phyloP scores from a whole-genome alignment of 2,329 filamentous ascomycete genomes.

The Fusarium sp. region DNA sequence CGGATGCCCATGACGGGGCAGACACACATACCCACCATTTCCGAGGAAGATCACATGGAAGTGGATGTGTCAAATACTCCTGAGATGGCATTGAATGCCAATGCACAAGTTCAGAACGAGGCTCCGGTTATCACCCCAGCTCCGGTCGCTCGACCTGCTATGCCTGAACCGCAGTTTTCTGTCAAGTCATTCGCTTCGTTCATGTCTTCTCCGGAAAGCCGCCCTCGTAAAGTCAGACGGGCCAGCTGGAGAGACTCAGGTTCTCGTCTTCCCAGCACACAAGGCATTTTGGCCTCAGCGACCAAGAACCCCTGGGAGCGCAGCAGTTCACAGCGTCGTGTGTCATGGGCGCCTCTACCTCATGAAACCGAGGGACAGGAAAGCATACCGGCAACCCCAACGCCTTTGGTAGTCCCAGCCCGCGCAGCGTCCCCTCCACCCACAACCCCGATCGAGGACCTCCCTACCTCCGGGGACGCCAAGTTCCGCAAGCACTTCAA shows the following conservation, averaged over 20 bases:
- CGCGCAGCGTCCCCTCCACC: slow-evolving; percentile 60
- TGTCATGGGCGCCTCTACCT: slow-evolving; percentile 53
- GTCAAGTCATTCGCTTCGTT: slow-evolving; percentile 66
- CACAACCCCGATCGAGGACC: slow-evolving; percentile 47
- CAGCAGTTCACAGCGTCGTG: slow-evolving; percentile 45
- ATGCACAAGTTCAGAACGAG: slow-evolving; percentile 14
- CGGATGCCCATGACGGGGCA: not conserved
- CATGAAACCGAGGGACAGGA: slow-evolving; percentile 35
- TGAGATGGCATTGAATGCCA: not conserved
- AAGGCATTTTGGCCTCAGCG: slow-evolving; percentile 51
- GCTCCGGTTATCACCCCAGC: not conserved
- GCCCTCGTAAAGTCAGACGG: slow-evolving; percentile 24
- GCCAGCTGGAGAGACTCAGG: slow-evolving; percentile 38
- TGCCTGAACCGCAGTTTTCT: slow-evolving; percentile 61
- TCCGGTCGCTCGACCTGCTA: slow-evolving; percentile 44
- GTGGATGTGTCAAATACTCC: slow-evolving; percentile 1
- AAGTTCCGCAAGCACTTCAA: slow-evolving; percentile 63
- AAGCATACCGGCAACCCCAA: slow-evolving; percentile 13
- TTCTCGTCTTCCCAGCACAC: slow-evolving; percentile 48
- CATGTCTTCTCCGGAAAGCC: slow-evolving; percentile 60
- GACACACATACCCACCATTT: not conserved
- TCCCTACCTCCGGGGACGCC: slow-evolving; percentile 50
- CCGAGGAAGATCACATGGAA: not conserved
- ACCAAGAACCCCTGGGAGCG: slow-evolving; percentile 50
- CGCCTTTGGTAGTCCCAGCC: slow-evolving; percentile 15